Base-by-base conservation (phyloP, 2,329 filamentous ascomycete species). In the Alternaria angustiovoidea region DNA sequence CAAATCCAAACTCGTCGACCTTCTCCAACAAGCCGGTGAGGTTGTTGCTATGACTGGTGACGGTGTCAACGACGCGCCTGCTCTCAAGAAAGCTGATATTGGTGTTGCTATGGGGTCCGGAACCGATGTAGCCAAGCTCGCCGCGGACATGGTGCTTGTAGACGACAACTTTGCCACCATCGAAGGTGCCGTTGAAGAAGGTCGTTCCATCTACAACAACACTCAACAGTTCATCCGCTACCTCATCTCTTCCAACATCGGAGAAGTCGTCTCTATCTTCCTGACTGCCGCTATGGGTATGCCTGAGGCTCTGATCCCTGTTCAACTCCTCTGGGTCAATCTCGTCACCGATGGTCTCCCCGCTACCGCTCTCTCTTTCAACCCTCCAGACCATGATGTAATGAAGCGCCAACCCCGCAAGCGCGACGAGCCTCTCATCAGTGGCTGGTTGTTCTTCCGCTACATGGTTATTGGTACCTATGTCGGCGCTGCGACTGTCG, bases 131-230 rank as follows among this genome's bases (percentile, higher is more conserved):
- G 92, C 95, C 61, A 97, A 96, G 83, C 84, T 99, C 67, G 95
- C 95, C 30, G 93, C 96, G 59, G 95, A 99, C 78, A 99, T 99
- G 95, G 94, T 99, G 52, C 89, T 99, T 52, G 92, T 94, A 26
- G 96, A 99, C 81, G 93, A 97, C 82, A 99, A 99, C 85, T 99
- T 99, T 79, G 95, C 95, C 63, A 99, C 95, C 4, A 99, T 99
- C 69, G 92, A 97, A 78, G 86, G 93, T 57, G 95, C 95, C 51
- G 94, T 99, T 65, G 95, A 99, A 79, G 95, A 99, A 81, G 95
- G 95, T 54, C 91, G 95, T 64, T 94, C 94, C 65, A 99, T 99
- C 81, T 99, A 97, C 87, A 98, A 95, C 89, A 99, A 99, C 85
- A 99, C 95, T 6, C 95, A 99, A 78, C 95, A 99, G 79, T 99